Base-by-base conservation (phyloP, 305 asterid genomes). In the Ruellia speciosa region DNA sequence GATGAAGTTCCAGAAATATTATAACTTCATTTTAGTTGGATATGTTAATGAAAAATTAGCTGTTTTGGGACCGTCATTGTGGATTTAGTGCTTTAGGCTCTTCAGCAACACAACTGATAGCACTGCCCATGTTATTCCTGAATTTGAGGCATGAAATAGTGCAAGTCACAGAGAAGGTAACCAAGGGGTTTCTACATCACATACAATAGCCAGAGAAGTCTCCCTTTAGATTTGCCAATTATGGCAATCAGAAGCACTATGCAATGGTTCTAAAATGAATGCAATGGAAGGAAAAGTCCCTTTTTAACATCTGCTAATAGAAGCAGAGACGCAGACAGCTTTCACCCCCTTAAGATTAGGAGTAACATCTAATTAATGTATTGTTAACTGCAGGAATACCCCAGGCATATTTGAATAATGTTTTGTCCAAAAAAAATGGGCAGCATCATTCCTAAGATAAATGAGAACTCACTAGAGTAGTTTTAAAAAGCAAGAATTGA, bases 401-500 rank as follows among this genome's bases (percentile, higher is more conserved):
- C 47, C 14, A 55, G 35, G 18, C 16, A 18, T 16, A 54, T 34
- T 18, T 50, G 9, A n/a, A n/a, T n/a, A n/a, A n/a, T n/a, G n/a
- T n/a, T n/a, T n/a, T n/a, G n/a, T n/a, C 35, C 31, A 24, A 4
- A 4, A 24, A 24, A 56, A 49, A 49, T 61, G 49, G 50, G 20
- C 18, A 43, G 16, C 51, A 54, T 14, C 19, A 15, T 3, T 47
- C 46, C 37, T 46, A 18, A 33, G 24, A 53, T 19, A 53, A 50
- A 66, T 59, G 43, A 33, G 56, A 49, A 48, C 67, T 51, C 55
- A 49, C 34, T 17, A 18, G 49, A 45, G 65, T 52, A 63, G 51
- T 37, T 16, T 37, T 31, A 13, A 43, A 53, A 58, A 49, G 50
- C 56, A 62, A 35, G 54, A 64, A 57, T 69, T 18, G 18, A 65